Percentiles rank a stretch among this genome's conserved stretches.
These are phyloP conservation scores for Fusarium mundagurra DNA, from an alignment of 2,329 filamentous ascomycete species.

Conservation along the genomic window DNA sequence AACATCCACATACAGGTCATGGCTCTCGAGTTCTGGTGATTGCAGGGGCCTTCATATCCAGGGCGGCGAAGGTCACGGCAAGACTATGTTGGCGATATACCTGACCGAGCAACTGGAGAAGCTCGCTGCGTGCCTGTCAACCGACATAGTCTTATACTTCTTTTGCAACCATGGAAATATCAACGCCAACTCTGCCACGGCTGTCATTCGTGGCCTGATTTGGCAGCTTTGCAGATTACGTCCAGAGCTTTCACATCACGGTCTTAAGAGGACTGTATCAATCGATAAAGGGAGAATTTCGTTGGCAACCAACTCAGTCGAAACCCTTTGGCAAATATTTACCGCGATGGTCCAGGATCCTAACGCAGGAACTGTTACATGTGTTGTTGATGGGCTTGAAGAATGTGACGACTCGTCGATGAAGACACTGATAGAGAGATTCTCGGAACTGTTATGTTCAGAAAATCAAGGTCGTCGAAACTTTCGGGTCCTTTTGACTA, in stretches of 20 bases:
- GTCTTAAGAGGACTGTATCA: neutral
- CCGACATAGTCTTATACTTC: slow-evolving; percentile 9
- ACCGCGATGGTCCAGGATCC: neutral
- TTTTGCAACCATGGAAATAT: slow-evolving; percentile 15
- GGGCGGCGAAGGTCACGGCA: slow-evolving; percentile 2
- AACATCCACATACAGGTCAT: neutral
- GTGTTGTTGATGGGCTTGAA: slow-evolving; percentile 14
- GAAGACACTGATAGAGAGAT: neutral
- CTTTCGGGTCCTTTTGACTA: neutral
- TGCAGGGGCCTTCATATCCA: neutral
- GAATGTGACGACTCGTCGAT: slow-evolving; percentile 2
- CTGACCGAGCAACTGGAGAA: slow-evolving; percentile 7
- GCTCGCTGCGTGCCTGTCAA: neutral
- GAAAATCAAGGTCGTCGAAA: neutral
- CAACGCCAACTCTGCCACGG: neutral
- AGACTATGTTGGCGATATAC: slow-evolving; percentile 10
- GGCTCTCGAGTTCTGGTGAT: neutral
- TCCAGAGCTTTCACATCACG: neutral
- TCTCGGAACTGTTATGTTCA: neutral
- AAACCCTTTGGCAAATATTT: slow-evolving; percentile 16
- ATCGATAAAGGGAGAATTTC: neutral
- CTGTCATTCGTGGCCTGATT: slow-evolving; percentile 6
- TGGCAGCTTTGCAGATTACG: slow-evolving; percentile 14
- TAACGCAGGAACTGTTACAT: neutral
- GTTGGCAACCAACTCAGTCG: neutral